These are phyloP conservation scores for Heliosperma pusillum DNA, from an alignment of 148 eudicot genomes.

Conservation along the genomic window DNA sequence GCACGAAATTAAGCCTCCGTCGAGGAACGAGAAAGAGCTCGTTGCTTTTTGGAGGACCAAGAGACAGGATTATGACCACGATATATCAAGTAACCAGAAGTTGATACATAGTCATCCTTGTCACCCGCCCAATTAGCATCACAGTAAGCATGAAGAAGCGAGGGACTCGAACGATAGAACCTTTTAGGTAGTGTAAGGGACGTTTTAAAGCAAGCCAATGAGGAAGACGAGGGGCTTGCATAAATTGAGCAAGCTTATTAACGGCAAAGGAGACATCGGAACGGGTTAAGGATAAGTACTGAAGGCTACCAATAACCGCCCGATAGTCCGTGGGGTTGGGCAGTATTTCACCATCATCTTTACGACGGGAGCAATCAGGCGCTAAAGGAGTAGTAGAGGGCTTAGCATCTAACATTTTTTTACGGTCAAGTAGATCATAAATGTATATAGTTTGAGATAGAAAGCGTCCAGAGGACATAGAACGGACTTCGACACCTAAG, in stretches of 20 bases:
- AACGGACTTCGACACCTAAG: not conserved
- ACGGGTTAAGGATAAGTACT: not conserved
- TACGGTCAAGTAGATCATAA: not conserved
- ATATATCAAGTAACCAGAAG: too few species aligned
- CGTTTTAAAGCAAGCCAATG: not conserved
- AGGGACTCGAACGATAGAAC: not conserved
- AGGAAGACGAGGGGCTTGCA: not conserved
- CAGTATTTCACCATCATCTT: too few species aligned
- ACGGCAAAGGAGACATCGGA: not conserved
- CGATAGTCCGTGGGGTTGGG: not conserved
- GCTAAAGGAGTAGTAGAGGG: not conserved
- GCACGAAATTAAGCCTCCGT: not conserved
- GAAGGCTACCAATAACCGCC: not conserved
- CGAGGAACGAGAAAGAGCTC: not conserved
- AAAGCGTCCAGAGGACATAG: not conserved
- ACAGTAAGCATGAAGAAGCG: not conserved
- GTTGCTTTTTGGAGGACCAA: too few species aligned
- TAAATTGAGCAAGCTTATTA: not conserved
- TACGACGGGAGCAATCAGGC: too few species aligned
- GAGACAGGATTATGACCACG: too few species aligned
- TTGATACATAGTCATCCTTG: too few species aligned
- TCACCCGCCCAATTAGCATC: not conserved
- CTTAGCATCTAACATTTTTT: conserved; percentile 1
- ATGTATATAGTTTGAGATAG: conserved; percentile 3
- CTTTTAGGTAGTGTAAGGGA: not conserved